A percentile compares a stretch with the other conserved stretches of the same genome.
These are phyloP conservation scores for Talaromyces liani DNA, from an alignment of 495 filamentous ascomycete genomes.

Conservation along the genomic window DNA sequence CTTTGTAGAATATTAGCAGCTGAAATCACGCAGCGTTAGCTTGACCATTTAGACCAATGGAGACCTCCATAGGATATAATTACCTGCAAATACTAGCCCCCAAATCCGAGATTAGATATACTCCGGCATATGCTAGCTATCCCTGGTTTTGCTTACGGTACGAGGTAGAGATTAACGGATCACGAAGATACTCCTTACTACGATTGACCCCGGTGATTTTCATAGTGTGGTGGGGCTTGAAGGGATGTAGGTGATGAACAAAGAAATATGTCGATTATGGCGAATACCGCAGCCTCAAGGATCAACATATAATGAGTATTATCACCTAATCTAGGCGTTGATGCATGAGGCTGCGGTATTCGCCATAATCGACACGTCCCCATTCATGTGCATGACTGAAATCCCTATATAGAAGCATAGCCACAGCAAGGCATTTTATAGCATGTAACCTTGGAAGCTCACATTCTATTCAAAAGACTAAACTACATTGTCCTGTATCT, in stretches of 20 bases:
- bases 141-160: no score
- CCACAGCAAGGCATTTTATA: background rate
- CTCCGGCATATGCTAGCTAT: background rate
- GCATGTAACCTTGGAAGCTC: background rate
- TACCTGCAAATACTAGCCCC: slow-evolving; percentile 1
- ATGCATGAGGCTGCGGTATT: no score
- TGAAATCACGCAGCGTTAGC: background rate
- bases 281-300: no score
- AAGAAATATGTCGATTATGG: background rate
- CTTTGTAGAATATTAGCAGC: slow-evolving; percentile 2
- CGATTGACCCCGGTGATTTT: background rate
- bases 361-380: no score
- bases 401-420: background rate
- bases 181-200: background rate
- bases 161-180: no score
- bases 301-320: no score
- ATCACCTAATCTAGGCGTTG: no score
- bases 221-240: background rate
- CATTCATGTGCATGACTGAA: background rate
- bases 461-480: background rate
- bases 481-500: background rate
- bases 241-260: background rate
- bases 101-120: background rate
- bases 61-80: background rate
- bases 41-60: background rate